phyloP scores from a whole-genome alignment of 1,284 basidiomycete species.

The Moesziomyces antarcticus region DNA sequence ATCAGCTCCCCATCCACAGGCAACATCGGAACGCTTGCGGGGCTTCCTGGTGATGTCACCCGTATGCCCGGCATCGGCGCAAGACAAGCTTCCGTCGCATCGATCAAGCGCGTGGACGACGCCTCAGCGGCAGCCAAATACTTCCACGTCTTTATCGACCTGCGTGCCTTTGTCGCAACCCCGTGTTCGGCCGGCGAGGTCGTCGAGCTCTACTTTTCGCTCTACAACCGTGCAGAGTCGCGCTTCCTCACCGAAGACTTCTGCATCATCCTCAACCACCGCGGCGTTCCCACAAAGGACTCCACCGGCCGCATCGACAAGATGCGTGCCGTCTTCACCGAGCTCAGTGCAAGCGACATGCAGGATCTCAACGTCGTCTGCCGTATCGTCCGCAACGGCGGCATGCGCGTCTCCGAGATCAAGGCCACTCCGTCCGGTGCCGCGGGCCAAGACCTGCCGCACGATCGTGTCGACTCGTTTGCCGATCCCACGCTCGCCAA shows the following conservation, averaged over 20 bases:
- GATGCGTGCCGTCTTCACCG: constrained; percentile 77
- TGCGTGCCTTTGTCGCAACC: constrained; percentile 89
- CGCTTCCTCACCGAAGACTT: constrained; percentile 95
- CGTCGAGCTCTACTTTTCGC: constrained; percentile 90
- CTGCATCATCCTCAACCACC: constrained; percentile 88
- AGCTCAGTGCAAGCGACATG: constrained; percentile 85
- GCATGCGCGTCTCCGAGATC: constrained; percentile 76
- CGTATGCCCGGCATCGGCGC: constrained; percentile 9
- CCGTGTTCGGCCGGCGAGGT: constrained; percentile 89
- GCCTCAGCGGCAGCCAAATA: constrained; percentile 45
- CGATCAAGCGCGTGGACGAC: background rate
- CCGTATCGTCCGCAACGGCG: constrained; percentile 87
- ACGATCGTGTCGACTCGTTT: constrained; percentile 26
- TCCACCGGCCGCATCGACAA: constrained; percentile 39
- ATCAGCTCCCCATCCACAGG: constrained; percentile 51
- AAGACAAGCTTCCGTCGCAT: constrained; percentile 17
- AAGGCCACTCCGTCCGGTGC: constrained; percentile 63
- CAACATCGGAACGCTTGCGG: constrained; percentile 49
- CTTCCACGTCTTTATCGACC: constrained; percentile 83
- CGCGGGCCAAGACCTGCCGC: constrained; percentile 35
- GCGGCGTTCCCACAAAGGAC: constrained; percentile 84
- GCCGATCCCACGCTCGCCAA: constrained; percentile 38
- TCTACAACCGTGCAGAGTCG: constrained; percentile 83
- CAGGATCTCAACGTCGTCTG: constrained; percentile 73
- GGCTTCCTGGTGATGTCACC: constrained; percentile 26